These are phyloP conservation scores for Ascocoryne sarcoides DNA, from an alignment of 2,329 filamentous ascomycete species.

Conservation along the genomic window DNA sequence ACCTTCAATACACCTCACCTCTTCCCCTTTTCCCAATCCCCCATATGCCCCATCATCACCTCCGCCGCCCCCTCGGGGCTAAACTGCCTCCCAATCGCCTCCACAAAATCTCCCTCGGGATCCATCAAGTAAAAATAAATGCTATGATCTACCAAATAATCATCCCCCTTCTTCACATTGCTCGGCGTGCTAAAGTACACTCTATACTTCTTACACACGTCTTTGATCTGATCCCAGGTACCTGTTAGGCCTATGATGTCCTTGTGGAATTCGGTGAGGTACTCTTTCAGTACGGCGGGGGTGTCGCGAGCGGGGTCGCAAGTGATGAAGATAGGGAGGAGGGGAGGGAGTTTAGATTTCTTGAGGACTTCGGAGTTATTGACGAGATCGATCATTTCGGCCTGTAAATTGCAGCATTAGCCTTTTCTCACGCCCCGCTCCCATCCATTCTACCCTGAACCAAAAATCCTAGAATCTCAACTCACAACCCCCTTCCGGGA, in stretches of 20 bases:
- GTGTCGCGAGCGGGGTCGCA: constrained; percentile 91
- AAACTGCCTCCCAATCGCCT: constrained; percentile 91
- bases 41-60: constrained; percentile 79
- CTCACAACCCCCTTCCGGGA: background rate
- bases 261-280: constrained; percentile 84
- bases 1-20: constrained; percentile 24
- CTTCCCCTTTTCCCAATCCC: constrained; percentile 61
- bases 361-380: constrained; percentile 31
- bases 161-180: constrained; percentile 82
- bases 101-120: constrained; percentile 94
- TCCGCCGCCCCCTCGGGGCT: constrained; percentile 77
- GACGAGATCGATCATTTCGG: constrained; percentile 66
- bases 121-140: constrained; percentile 99
- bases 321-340: constrained; percentile 77
- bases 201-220: constrained; percentile 88
- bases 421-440: too few relatives aligned
- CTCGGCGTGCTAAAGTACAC: constrained; percentile 95
- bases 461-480: too few relatives aligned
- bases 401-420: background rate
- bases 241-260: constrained; percentile 83
- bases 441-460: too few relatives aligned
- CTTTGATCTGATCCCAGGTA: constrained; percentile 87
- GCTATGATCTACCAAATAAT: constrained; percentile 96
- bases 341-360: constrained; percentile 37
- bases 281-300: constrained; percentile 73